These are phyloP conservation scores for Podospora fimiseda DNA, from an alignment of 495 filamentous ascomycete species.

Conservation along the genomic window DNA sequence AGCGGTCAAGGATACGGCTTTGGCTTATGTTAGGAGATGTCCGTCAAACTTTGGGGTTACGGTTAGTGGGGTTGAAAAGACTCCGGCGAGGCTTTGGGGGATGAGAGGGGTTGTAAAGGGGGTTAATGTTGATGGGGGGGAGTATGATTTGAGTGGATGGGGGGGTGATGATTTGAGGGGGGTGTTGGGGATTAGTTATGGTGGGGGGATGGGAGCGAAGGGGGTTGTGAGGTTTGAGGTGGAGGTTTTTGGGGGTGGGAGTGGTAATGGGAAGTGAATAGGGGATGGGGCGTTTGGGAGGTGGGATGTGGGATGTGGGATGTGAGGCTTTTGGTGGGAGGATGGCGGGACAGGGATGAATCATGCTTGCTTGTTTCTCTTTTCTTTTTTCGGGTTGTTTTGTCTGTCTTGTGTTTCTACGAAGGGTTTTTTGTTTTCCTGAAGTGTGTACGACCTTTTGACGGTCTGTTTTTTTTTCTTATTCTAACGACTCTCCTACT, in stretches of 20 bases:
- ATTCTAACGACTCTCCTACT: too few species aligned
- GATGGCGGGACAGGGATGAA: too few species aligned
- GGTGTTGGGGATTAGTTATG: slow-evolving; percentile 15
- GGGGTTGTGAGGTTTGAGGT: slow-evolving; percentile 30
- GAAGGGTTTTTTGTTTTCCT: too few species aligned
- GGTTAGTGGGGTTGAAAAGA: background rate
- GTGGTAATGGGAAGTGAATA: too few species aligned
- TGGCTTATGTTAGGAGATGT: slow-evolving; percentile 21
- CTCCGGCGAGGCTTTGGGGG: background rate
- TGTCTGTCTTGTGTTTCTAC: too few species aligned
- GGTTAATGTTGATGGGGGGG: slow-evolving; percentile 20
- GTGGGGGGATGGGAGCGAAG: background rate
- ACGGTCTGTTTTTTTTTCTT: too few species aligned
- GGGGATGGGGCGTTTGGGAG: too few species aligned
- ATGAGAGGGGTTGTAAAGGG: slow-evolving; percentile 20
- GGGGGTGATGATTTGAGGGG: slow-evolving; percentile 22
- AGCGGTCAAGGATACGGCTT: slow-evolving; percentile 23
- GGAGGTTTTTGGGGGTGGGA: slow-evolving; percentile 20
- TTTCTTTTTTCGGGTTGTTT: too few species aligned
- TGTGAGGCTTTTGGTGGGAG: too few species aligned
- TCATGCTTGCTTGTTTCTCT: too few species aligned
- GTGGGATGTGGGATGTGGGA: too few species aligned
- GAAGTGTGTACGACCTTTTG: too few species aligned
- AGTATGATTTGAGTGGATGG: slow-evolving; percentile 29
- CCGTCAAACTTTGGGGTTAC: background rate